Evolutionary conservation across 805 yeast species (phyloP).

Genomic region (Metschnikowia koreensis): DNA sequence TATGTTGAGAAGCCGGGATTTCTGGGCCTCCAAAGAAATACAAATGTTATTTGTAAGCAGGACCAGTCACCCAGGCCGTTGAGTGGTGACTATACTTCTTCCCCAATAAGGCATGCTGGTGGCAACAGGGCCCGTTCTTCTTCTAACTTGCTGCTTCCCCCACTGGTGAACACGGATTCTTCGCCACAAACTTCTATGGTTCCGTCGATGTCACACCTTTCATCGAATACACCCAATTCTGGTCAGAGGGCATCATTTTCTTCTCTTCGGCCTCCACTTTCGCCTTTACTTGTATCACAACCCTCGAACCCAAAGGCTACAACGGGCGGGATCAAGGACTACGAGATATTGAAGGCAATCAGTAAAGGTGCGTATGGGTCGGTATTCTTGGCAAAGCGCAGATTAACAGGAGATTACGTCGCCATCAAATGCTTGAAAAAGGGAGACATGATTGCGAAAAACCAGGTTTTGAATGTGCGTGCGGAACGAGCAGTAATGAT

Average conservation of each 20-base stretch:
- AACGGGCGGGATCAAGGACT: conserved; percentile 77
- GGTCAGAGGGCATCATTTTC: conserved; percentile 13
- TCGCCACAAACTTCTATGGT: conserved; percentile 1
- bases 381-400: conserved; percentile 81
- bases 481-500: conserved; percentile 98
- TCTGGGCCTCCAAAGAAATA: conserved; percentile 60
- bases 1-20: conserved; percentile 49
- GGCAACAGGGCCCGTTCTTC: conserved; percentile 33
- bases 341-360: conserved; percentile 87
- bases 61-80: conserved; percentile 11
- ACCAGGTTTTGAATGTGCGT: conserved; percentile 91
- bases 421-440: conserved; percentile 92
- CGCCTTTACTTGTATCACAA: conserved; percentile 74
- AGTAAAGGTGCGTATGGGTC: conserved; percentile 98
- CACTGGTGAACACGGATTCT: conserved; percentile 2
- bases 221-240: conserved; percentile 1
- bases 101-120: conserved; percentile 37
- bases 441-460: conserved; percentile 94
- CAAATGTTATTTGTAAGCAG: conserved; percentile 17
- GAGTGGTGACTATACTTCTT: conserved; percentile 37
- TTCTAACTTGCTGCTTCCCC: conserved; percentile 13
- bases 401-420: conserved; percentile 87
- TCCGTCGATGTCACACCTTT: neutral
- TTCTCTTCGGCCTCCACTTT: conserved; percentile 59
- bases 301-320: conserved; percentile 51